Evolutionary conservation across 2,329 filamentous ascomycete genomes (phyloP).

Genomic region (Sclerotiophoma versabilis): DNA sequence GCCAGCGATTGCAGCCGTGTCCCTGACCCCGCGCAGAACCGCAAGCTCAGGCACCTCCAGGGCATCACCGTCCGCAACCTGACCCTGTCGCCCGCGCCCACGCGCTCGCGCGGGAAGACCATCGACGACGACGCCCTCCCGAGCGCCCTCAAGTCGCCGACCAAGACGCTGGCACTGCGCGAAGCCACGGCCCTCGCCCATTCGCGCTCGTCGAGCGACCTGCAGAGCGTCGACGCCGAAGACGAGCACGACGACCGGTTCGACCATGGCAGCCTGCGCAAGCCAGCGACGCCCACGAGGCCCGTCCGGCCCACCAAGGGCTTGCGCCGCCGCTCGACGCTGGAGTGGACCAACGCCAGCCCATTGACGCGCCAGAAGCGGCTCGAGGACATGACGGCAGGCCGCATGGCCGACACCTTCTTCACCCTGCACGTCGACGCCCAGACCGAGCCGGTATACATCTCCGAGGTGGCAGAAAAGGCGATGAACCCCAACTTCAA

Average conservation of each 20-base stretch:
- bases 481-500: slow-evolving; percentile 92
- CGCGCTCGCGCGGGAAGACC: slow-evolving; percentile 63
- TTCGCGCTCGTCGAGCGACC: slow-evolving; percentile 65
- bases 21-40: slow-evolving; percentile 65
- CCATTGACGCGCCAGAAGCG: slow-evolving; percentile 72
- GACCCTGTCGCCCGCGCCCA: slow-evolving; percentile 65
- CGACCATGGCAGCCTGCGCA: slow-evolving; percentile 23
- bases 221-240: slow-evolving; percentile 38
- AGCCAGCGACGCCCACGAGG: slow-evolving; percentile 30
- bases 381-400: slow-evolving; percentile 74
- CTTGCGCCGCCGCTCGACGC: slow-evolving; percentile 63
- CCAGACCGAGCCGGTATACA: slow-evolving; percentile 77
- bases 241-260: background rate
- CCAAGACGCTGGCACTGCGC: slow-evolving; percentile 66
- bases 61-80: slow-evolving; percentile 89
- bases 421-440: slow-evolving; percentile 79
- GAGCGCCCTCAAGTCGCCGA: slow-evolving; percentile 69
- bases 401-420: slow-evolving; percentile 83
- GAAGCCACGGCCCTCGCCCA: slow-evolving; percentile 60
- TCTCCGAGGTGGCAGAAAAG: slow-evolving; percentile 80
- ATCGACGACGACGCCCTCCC: slow-evolving; percentile 80
- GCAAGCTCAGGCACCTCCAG: slow-evolving; percentile 85
- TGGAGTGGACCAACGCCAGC: slow-evolving; percentile 68
- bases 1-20: background rate
- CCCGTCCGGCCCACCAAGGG: slow-evolving; percentile 47